Base-by-base conservation (phyloP, 169 alveolate species). In the Perkinsus marinus region DNA sequence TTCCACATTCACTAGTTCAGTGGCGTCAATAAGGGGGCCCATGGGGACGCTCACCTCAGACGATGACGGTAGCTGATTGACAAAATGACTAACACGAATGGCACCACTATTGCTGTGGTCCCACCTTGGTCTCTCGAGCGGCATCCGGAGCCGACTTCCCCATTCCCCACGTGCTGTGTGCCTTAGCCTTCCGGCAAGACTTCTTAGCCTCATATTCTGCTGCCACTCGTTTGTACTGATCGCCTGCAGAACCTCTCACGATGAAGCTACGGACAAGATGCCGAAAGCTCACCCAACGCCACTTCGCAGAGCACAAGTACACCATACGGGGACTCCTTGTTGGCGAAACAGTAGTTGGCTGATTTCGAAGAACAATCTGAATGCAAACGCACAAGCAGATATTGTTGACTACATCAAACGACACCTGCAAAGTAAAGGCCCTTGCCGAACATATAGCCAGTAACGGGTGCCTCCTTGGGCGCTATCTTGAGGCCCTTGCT, bases 401-500 rank as follows among this genome's bases (percentile, higher is more conserved):
- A 30, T 26, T 7, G 79, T 30, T 13, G 34, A 26, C 79, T 13
- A 57, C 22, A 57, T 41, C 46, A 3, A 10, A 41, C 46, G 79
- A 30, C 26, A 57, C 79, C 79, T 22, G 97, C 96, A 47, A 96
- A 94, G 92, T 96, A 96, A 39, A 96, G 94, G 57, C 97, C 97
- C 91, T 95, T 95, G 26, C 97, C 98, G 92, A 95, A 96, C 97
- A 96, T 95, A 90, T 95, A 96, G 6, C 97, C 96, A 36, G 95
- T 94, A 22, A 93, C 91, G 26, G 98, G 98, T 0, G 97, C 98
- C 68, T 95, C 96, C n/a, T 96, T 95, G 16, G 98, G 98, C 19
- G 98, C 98, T 6, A 96, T 95, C 92, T 95, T 94, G 43, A 96
- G 68, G 36, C 97, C 97, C 92, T 95, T 93, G 38, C 96, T 93